phyloP scores from a whole-genome alignment of 2,329 filamentous ascomycete species.

The Sclerotinia subarctica region DNA sequence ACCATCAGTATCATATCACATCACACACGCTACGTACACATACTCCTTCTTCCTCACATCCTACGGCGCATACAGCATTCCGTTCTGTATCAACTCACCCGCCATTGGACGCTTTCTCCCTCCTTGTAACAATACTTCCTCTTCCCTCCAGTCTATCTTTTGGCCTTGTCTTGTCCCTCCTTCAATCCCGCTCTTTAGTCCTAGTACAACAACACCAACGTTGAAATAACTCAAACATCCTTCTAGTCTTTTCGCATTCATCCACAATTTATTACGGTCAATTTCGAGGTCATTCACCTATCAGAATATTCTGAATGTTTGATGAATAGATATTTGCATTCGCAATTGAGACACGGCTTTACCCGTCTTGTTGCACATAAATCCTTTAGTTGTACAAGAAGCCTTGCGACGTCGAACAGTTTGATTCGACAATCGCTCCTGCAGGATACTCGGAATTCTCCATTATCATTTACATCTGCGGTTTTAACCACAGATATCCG shows the following conservation, averaged over 20 bases:
- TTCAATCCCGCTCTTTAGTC: background rate
- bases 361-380: conserved; percentile 29
- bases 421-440: conserved; percentile 4
- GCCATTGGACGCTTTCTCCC: background rate
- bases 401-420: conserved; percentile 21
- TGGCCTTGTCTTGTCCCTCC: background rate
- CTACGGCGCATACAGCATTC: background rate
- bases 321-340: conserved; percentile 36
- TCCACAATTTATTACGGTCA: background rate
- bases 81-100: background rate
- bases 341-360: conserved; percentile 36
- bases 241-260: background rate
- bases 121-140: background rate
- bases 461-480: background rate
- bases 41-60: background rate
- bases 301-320: conserved; percentile 26
- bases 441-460: conserved; percentile 4
- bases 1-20: background rate
- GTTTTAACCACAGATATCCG: background rate
- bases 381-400: conserved; percentile 8
- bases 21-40: background rate
- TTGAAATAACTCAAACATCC: conserved; percentile 4
- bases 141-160: background rate
- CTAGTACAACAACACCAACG: conserved; percentile 1
- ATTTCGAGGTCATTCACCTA: background rate